Base-by-base conservation (phyloP, 2,329 filamentous ascomycete genomes). In the Macrophomina phaseolina region DNA sequence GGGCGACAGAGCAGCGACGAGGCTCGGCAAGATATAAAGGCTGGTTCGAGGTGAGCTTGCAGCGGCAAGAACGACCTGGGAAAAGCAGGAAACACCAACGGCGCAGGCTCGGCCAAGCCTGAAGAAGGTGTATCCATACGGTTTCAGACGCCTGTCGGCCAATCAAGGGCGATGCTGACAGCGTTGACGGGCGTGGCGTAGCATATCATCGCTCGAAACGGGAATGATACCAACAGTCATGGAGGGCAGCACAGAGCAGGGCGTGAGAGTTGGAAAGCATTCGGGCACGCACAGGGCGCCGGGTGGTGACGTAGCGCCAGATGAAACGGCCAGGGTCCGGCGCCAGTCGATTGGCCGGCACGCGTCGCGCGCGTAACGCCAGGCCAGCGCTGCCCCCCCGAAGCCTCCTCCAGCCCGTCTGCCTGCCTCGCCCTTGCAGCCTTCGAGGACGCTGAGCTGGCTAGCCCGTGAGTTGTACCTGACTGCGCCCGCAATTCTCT, bases 81-180 rank as follows among this genome's bases (percentile, higher is more conserved):
- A 45, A 61, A 61, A 61, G 56, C 56, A 61, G 56, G 56, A 46
- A 61, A 61, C 56, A 61, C 56, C 56, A 61, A 61, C 56, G 23
- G 6, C 7, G 42, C 42, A 4, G 42, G 42, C 42, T 45, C 8
- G 16, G 52, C 55, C 18, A 60, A 45, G 23, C 42, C 18, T 34
- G 14, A 32, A 32, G 12, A 46, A 12, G 23, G 6, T 46, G 55
- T 46, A 40, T 60, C 23, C 30, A 36, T 12, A 61, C 40, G 8
- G 28, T 61, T 61, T 30, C 53, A 58, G 53, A 12, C 14, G 16
- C 36, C 18, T n/a, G 18, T 28, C n/a, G 23, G 18, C 56, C 56
- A 61, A 61, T 61, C 55, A 60, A 34, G 16, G 38, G 16, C n/a
- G 5, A 11, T 8, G 55, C 55, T 32, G 28, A 23, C 40, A 34